Percentiles rank a stretch among this genome's conserved stretches.
Evolutionary conservation across 306 rosid genomes (phyloP).

Genomic region (Cyamopsis tetragonoloba): DNA sequence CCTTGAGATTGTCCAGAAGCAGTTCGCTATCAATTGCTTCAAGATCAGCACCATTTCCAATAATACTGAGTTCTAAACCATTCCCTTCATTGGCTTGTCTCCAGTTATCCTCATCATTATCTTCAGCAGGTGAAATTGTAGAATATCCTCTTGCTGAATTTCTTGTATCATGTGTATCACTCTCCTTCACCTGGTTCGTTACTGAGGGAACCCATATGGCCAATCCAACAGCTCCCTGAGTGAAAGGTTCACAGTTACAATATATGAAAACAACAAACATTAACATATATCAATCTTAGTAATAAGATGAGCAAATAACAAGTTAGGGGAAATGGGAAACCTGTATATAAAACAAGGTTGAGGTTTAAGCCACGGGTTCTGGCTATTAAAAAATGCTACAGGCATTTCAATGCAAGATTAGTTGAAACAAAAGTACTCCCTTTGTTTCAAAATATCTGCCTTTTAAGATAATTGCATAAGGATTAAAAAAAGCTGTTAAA

Average conservation of each 20-base stretch:
- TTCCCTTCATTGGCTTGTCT: slow-evolving; percentile 36
- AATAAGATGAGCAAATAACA: not conserved
- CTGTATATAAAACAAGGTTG: slow-evolving; percentile 3
- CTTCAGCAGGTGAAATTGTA: slow-evolving; percentile 54
- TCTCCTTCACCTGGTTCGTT: slow-evolving; percentile 68
- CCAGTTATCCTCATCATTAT: slow-evolving; percentile 45
- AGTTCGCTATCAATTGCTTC: slow-evolving; percentile 59
- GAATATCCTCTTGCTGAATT: slow-evolving; percentile 59
- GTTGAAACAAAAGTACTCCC: slow-evolving; percentile 7
- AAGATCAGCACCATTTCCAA: slow-evolving; percentile 43
- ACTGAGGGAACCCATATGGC: slow-evolving; percentile 99
- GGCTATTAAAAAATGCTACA: not conserved
- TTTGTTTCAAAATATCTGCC: not conserved
- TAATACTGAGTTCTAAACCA: slow-evolving; percentile 59
- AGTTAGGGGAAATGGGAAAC: slow-evolving; percentile 1
- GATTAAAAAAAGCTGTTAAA: not conserved
- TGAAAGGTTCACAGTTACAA: slow-evolving; percentile 15
- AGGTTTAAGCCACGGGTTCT: slow-evolving; percentile 14
- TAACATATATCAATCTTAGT: not conserved
- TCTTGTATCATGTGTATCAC: slow-evolving; percentile 52
- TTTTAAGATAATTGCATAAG: not conserved
- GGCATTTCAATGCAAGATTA: slow-evolving; percentile 13
- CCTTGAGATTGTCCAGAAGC: slow-evolving; percentile 79
- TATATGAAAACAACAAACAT: slow-evolving; percentile 9
- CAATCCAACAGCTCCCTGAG: slow-evolving; percentile 97